Evolutionary conservation across 1,284 basidiomycete genomes (phyloP), one percentile per base, ranked within the genome.

Genomic region (Nidula niveotomentosa): DNA sequence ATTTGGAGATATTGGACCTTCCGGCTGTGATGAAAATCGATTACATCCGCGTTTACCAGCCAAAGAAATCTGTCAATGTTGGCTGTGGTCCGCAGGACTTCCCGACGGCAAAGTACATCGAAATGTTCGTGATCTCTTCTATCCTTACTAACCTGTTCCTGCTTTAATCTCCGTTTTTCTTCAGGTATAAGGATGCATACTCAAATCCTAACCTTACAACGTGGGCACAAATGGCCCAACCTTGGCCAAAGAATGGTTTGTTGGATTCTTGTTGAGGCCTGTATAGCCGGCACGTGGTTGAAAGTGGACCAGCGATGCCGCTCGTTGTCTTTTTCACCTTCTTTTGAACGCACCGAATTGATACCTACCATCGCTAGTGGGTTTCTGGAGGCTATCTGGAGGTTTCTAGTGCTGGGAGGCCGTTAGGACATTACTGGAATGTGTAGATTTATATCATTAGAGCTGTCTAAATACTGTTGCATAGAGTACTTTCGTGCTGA

Each of bases 11-110:
- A 34, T 73, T 94, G 41, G 65, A 65, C 1, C 90, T 91, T 71
- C 92, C 92, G 0, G 69, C 75, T 0, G 78, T 76, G 23, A 87
- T 94, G 86, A 73, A 74, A 36, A 73, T 96, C 54, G 93, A 96
- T 66, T 96, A 86, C 65, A 81, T 96, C 47, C 82, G 94, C 1
- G 87, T 96, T 3, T 94, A 94, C 64, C 91, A 93, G 64, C 82
- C 85, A 15, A 77, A 82, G 48, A 73, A 83, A 54, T 69, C 79
- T 6, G 77, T 85, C 48, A 92, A 91, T 64, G 75, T 93, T 39
- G 91, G 93, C 0, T 96, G 81, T 93, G 90, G 95, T 61, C 93
- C 94, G 1, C 61, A 70, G 8, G 80, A 85, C 49, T 89, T 83
- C 69, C 94, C 94, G 0, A 97, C 94, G 0, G 53, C 62, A 1